phyloP scores from a whole-genome alignment of 805 yeast genomes.

The Hanseniaspora occidentalis region DNA sequence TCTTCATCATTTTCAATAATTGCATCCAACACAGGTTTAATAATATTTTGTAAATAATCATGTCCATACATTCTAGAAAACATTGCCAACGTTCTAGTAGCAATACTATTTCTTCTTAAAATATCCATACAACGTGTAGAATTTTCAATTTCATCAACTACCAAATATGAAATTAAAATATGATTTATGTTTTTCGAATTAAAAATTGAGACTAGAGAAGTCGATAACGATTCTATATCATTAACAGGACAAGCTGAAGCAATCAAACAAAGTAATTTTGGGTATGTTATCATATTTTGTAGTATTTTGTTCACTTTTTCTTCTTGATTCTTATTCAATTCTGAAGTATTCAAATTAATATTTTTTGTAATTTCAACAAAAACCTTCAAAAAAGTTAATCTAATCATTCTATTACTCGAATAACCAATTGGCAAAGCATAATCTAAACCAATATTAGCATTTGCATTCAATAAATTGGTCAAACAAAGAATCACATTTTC shows the following conservation, averaged over 20 bases:
- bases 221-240: constrained; percentile 61
- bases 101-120: constrained; percentile 68
- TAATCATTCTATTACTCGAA: constrained; percentile 49
- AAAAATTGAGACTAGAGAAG: constrained; percentile 46
- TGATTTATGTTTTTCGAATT: constrained; percentile 31
- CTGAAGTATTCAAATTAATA: constrained; percentile 16
- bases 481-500: constrained; percentile 55
- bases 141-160: constrained; percentile 48
- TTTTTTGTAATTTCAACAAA: constrained; percentile 51
- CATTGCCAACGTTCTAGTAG: constrained; percentile 63
- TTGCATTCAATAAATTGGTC: constrained; percentile 57
- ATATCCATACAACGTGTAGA: constrained; percentile 59
- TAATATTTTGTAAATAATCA: constrained; percentile 39
- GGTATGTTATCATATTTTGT: constrained; percentile 23
- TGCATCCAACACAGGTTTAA: constrained; percentile 46
- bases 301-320: constrained; percentile 22
- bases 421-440: constrained; percentile 71
- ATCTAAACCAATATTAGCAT: constrained; percentile 65
- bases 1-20: constrained; percentile 36
- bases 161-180: constrained; percentile 38
- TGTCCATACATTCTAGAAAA: constrained; percentile 58
- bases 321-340: constrained; percentile 18
- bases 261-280: constrained; percentile 36
- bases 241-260: constrained; percentile 52
- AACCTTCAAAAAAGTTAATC: constrained; percentile 65